A percentile compares a stretch with the other conserved stretches of the same genome.
Evolutionary conservation across 1,139 yeast species (phyloP).

Genomic region (Geotrichum aggregatum): DNA sequence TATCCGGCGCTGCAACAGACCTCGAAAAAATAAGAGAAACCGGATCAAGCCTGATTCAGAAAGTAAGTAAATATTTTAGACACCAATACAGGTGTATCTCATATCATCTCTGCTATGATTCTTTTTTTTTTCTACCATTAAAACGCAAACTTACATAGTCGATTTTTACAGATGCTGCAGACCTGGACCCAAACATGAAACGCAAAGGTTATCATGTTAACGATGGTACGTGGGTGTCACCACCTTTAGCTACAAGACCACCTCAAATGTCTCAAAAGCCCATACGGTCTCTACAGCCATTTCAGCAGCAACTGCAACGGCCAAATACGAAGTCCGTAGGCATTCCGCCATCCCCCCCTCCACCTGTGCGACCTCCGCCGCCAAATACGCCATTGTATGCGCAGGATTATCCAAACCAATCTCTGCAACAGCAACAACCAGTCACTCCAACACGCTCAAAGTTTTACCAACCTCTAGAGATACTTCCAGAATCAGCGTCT

Average conservation of each 20-base stretch:
- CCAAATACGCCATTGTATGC: neutral
- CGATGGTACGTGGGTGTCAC: too few species aligned
- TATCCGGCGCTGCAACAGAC: conserved; percentile 6
- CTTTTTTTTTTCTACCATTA: too few species aligned
- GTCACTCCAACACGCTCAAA: neutral
- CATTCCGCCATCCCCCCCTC: neutral
- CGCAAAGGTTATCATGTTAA: too few species aligned
- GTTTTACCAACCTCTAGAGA: conserved; percentile 9
- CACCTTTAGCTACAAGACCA: neutral
- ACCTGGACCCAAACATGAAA: too few species aligned
- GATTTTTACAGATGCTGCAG: too few species aligned
- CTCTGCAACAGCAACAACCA: neutral
- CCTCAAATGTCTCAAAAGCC: neutral
- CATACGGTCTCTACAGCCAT: neutral
- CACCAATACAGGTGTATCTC: too few species aligned
- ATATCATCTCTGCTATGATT: too few species aligned
- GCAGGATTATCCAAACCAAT: too few species aligned
- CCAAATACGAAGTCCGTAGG: neutral
- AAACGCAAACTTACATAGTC: too few species aligned
- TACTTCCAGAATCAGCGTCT: conserved; percentile 8
- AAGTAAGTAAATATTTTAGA: too few species aligned
- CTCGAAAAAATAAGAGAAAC: neutral
- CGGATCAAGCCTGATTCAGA: too few species aligned
- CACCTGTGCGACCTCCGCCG: conserved; percentile 4
- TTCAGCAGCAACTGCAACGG: neutral